Evolutionary conservation across 2,329 filamentous ascomycete genomes (phyloP).

Genomic region (Aspergillus hortae): DNA sequence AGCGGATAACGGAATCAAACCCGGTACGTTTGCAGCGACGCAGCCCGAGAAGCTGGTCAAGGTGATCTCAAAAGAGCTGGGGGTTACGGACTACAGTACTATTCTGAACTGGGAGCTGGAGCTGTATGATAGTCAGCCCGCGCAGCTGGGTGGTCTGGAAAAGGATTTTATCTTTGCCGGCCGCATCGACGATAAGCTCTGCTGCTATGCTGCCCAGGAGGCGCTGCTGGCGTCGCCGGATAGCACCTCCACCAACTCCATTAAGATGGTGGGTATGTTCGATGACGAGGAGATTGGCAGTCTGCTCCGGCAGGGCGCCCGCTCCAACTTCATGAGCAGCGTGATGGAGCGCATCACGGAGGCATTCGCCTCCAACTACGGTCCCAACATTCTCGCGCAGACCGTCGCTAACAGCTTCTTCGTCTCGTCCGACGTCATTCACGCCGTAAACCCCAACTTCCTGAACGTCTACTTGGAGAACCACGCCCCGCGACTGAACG

Average conservation of each 20-base stretch:
- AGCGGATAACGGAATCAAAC: conserved; percentile 42
- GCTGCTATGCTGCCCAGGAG: conserved; percentile 86
- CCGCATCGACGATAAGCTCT: conserved; percentile 95
- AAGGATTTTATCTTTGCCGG: conserved; percentile 94
- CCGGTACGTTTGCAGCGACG: conserved; percentile 71
- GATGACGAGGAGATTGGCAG: conserved; percentile 97
- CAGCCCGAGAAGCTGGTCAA: conserved; percentile 84
- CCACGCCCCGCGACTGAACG: conserved; percentile 83
- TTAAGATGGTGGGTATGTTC: conserved; percentile 91
- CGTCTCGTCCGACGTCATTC: conserved; percentile 86
- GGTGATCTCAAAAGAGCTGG: conserved; percentile 75
- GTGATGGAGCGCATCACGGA: conserved; percentile 77
- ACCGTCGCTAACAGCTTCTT: conserved; percentile 92
- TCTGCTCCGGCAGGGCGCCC: conserved; percentile 81
- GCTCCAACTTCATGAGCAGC: conserved; percentile 79
- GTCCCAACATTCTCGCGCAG: conserved; percentile 63
- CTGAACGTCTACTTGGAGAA: conserved; percentile 74
- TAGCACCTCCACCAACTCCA: conserved; percentile 52
- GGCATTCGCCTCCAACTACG: conserved; percentile 50
- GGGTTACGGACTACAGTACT: conserved; percentile 64
- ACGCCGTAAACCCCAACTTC: conserved; percentile 95
- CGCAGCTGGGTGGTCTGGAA: conserved; percentile 76
- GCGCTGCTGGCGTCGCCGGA: conserved; percentile 68
- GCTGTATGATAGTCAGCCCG: conserved; percentile 86
- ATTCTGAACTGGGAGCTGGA: conserved; percentile 98